Percentiles rank a stretch among this genome's conserved stretches.
phyloP scores from a whole-genome alignment of 192 early-diverging fungal species.

The Coemansia sp. region DNA sequence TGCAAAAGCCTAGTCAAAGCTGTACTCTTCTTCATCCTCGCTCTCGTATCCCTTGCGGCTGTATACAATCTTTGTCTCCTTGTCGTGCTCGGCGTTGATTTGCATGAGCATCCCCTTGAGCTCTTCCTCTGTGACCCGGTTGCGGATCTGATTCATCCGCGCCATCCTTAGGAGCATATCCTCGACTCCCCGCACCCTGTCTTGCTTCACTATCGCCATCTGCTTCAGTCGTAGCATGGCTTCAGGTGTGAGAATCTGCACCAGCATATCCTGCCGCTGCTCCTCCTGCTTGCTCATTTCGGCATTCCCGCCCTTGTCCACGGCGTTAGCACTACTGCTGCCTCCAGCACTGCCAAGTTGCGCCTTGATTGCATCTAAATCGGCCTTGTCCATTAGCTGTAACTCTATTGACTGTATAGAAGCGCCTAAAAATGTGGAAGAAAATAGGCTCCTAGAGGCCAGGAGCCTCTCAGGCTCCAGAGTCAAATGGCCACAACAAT shows the following conservation, averaged over 20 bases:
- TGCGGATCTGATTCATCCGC: slow-evolving; percentile 73
- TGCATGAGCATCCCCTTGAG: slow-evolving; percentile 83
- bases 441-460: neutral
- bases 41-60: slow-evolving; percentile 17
- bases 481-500: too few relatives aligned
- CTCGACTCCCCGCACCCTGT: slow-evolving; percentile 72
- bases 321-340: neutral
- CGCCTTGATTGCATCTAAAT: slow-evolving; percentile 23
- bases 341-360: neutral
- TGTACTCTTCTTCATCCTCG: slow-evolving; percentile 33
- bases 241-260: slow-evolving; percentile 76
- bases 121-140: slow-evolving; percentile 79
- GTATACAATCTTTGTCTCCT: slow-evolving; percentile 32
- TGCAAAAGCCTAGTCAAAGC: slow-evolving; percentile 13
- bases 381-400: slow-evolving; percentile 20
- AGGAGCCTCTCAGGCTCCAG: too few relatives aligned
- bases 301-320: neutral
- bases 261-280: slow-evolving; percentile 74
- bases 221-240: slow-evolving; percentile 84
- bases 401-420: neutral
- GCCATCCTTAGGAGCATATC: slow-evolving; percentile 91
- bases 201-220: slow-evolving; percentile 87
- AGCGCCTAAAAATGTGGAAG: slow-evolving; percentile 2
- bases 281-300: slow-evolving; percentile 71
- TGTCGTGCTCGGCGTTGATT: slow-evolving; percentile 61